Base-by-base conservation (phyloP, 2,329 filamentous ascomycete genomes). In the Tolypocladium ophioglossoides region DNA sequence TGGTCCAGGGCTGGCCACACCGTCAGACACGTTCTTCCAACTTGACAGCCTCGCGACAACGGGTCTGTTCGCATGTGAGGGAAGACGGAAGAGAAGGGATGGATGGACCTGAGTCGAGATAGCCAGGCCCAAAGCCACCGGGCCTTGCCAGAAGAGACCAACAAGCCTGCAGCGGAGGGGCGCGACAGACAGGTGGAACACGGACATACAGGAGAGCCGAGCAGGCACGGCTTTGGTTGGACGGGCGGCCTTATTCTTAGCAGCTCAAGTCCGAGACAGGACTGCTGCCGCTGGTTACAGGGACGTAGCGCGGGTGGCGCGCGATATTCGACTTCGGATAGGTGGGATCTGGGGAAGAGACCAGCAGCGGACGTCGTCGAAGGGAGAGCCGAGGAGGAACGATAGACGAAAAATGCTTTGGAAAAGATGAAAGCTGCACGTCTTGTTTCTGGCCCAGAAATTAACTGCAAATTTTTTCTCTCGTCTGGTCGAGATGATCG, bases 391-490 rank as follows among this genome's bases (percentile, higher is more conserved):
- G 24, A 47, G 16, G 9, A 47, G 24, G 27, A 32, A 32, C 27
- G 2, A 18, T 12, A 1, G 16, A 30, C 24, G 41, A 8, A 9
- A n/a, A n/a, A 38, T 41, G 10, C 14, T 22, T 10, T 41, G 10
- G 14, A 16, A 46, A 46, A 18, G 24, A 14, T 10, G 16, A 24
- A 10, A 10, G 2, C 9, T 2, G 12, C 7, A 11, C 32, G 20
- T 44, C 38, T 35, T 3, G 27, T 10, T 8, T 20, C 37, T 18
- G 50, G n/a, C 16, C 39, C 49, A 46, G 40, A 52, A 24, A 52
- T 47, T 20, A 35, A 40, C 52, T 53, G 52, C 52, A 53, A 53
- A 53, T 11, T 49, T 53, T 53, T 50, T 27, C 14, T 22, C n/a
- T 24, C 35, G 34, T 24, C 37, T 40, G 22, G 20, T 22, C 52